A percentile compares a stretch with the other conserved stretches of the same genome.
phyloP scores from a whole-genome alignment of 192 early-diverging fungal genomes.

The Chytriomyces hyalinus region DNA sequence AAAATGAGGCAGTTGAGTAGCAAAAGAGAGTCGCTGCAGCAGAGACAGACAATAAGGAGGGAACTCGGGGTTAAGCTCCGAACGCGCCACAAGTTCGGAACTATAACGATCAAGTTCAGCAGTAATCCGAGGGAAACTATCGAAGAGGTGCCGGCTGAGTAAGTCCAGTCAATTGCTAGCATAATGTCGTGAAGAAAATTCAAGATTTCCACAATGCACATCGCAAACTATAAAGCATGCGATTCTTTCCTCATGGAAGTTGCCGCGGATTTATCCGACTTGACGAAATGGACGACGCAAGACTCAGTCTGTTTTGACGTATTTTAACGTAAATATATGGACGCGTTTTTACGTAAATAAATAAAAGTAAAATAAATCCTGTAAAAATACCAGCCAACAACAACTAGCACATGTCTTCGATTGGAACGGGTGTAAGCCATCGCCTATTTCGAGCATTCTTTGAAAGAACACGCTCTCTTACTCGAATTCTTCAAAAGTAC shows the following conservation, averaged over 20 bases:
- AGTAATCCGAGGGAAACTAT: neutral
- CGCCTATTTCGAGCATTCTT: neutral
- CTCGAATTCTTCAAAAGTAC: constrained; percentile 54
- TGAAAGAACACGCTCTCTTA: neutral
- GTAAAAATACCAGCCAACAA: neutral
- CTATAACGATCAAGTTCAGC: neutral
- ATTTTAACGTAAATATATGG: too few relatives aligned
- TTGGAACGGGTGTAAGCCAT: constrained; percentile 38
- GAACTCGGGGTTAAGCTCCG: neutral
- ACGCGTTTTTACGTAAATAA: neutral
- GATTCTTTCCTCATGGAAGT: too few relatives aligned
- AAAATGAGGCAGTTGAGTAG: neutral
- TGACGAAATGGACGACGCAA: too few relatives aligned
- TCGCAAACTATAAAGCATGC: too few relatives aligned
- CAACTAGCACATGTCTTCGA: constrained; percentile 32
- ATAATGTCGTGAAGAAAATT: too few relatives aligned
- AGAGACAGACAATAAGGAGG: neutral
- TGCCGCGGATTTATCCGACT: too few relatives aligned
- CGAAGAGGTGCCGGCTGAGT: too few relatives aligned
- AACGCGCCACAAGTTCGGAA: neutral
- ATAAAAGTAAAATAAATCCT: neutral
- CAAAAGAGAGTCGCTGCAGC: neutral
- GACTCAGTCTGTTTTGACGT: too few relatives aligned
- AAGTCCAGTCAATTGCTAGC: too few relatives aligned
- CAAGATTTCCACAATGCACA: too few relatives aligned